phyloP scores from a whole-genome alignment of 139 green algal genomes.

The Prasinococcaceae sp. region DNA sequence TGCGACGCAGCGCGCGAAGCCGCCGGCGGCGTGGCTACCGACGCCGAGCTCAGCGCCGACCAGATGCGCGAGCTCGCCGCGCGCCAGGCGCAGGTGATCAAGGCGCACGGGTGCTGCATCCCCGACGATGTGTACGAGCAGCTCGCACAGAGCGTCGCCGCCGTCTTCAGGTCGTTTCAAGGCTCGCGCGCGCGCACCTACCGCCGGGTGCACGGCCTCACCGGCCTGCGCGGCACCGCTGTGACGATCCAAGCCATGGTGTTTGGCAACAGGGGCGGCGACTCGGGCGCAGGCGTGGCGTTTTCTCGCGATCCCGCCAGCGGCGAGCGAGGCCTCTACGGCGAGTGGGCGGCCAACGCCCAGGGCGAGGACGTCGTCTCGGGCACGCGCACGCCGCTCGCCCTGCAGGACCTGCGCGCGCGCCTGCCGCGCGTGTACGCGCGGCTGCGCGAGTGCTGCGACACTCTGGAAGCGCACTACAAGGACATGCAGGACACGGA shows the following conservation, averaged over 20 bases:
- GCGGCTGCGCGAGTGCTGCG: slow-evolving; percentile 44
- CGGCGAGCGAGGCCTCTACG: slow-evolving; percentile 56
- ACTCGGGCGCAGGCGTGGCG: slow-evolving; percentile 61
- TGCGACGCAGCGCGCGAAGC: slow-evolving; percentile 54
- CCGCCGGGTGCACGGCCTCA: slow-evolving; percentile 71
- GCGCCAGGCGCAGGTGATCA: slow-evolving; percentile 65
- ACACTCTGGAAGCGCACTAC: slow-evolving; percentile 56
- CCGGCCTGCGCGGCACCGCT: slow-evolving; percentile 62
- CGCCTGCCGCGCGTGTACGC: slow-evolving; percentile 50
- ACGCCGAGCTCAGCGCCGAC: slow-evolving; percentile 56
- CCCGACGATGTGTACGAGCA: slow-evolving; percentile 30
- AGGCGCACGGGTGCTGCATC: slow-evolving; percentile 22
- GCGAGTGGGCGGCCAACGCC: slow-evolving; percentile 74
- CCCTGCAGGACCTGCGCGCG: slow-evolving; percentile 43
- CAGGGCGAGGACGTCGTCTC: slow-evolving; percentile 75
- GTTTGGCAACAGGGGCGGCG: slow-evolving; percentile 65
- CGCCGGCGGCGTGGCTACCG: slow-evolving; percentile 34
- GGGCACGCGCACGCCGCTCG: slow-evolving; percentile 67
- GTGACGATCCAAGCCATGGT: slow-evolving; percentile 86
- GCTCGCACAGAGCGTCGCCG: slow-evolving; percentile 18
- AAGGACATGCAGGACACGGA: slow-evolving; percentile 80
- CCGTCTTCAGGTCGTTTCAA: slow-evolving; percentile 35
- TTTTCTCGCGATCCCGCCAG: slow-evolving; percentile 72
- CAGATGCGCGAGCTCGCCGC: slow-evolving; percentile 56
- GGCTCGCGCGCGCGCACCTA: slow-evolving; percentile 61